Evolutionary conservation across 495 filamentous ascomycete species (phyloP).

Genomic region (Lasiosphaeriaceae sp.): DNA sequence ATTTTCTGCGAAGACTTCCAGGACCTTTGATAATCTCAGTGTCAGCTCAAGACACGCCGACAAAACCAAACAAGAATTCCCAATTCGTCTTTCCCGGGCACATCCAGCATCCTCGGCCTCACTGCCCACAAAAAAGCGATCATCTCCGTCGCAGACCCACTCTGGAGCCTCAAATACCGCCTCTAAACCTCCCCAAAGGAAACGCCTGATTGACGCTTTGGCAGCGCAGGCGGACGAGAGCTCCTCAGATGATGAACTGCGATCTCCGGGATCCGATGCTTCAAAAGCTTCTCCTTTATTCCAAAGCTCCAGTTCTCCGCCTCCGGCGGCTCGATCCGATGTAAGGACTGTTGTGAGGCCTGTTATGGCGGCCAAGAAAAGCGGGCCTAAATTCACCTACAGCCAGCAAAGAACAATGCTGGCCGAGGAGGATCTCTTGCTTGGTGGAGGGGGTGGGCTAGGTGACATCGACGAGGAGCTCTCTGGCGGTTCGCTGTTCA

Average conservation of each 20-base stretch:
- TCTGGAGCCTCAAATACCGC: neutral
- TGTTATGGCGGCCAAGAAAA: conserved; percentile 18
- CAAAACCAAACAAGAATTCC: conserved; percentile 29
- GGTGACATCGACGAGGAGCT: conserved; percentile 25
- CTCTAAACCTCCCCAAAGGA: conserved; percentile 29
- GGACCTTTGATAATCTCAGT: conserved; percentile 21
- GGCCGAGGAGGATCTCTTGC: conserved; percentile 36
- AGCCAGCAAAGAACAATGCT: conserved; percentile 47
- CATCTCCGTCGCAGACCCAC: conserved; percentile 4
- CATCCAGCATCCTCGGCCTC: conserved; percentile 6
- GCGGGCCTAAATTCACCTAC: conserved; percentile 42
- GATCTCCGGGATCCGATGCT: conserved; percentile 1
- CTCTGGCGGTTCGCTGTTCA: conserved; percentile 35
- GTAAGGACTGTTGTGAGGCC: conserved; percentile 13
- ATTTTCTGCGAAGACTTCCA: conserved; percentile 27
- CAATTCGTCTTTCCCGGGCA: conserved; percentile 33
- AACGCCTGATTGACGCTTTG: conserved; percentile 54
- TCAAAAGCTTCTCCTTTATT: conserved; percentile 6
- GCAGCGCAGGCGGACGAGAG: conserved; percentile 37
- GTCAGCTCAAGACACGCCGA: conserved; percentile 13
- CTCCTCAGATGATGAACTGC: conserved; percentile 13
- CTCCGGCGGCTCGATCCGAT: neutral
- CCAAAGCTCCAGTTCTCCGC: conserved; percentile 16
- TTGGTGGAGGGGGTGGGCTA: conserved; percentile 18
- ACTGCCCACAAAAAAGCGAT: conserved; percentile 5